phyloP scores from a whole-genome alignment of 768 basidiomycete genomes.

The Pleurotus salmoneostramineus region DNA sequence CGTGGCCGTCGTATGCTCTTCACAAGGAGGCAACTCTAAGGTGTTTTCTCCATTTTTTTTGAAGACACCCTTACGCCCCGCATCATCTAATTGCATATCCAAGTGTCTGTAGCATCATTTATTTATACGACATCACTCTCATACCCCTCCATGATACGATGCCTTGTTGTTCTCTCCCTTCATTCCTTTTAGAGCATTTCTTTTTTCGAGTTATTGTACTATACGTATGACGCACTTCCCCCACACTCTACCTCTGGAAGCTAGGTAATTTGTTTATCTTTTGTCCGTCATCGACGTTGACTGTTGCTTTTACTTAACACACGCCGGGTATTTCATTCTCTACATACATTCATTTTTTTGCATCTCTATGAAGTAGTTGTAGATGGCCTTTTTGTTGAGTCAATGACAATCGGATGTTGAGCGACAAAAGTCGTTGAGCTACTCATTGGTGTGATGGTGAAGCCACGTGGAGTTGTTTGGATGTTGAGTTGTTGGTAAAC shows the following conservation, averaged over 20 bases:
- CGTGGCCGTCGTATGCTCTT: conserved; percentile 4
- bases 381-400: neutral
- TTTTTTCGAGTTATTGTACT: conserved; percentile 8
- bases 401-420: conserved; percentile 9
- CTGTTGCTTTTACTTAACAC: conserved; percentile 4
- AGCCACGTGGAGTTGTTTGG: conserved; percentile 3
- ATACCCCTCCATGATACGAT: neutral
- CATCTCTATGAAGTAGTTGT: too few relatives aligned
- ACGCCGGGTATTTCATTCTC: conserved; percentile 4
- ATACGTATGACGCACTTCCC: conserved; percentile 2
- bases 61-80: neutral
- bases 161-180: neutral
- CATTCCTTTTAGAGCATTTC: neutral
- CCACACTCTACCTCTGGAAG: conserved; percentile 6
- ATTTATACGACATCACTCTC: conserved; percentile 1
- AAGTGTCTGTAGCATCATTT: conserved; percentile 7
- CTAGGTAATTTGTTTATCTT: conserved; percentile 3
- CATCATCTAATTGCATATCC: neutral
- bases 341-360: neutral
- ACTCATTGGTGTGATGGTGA: neutral
- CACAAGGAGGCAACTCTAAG: conserved; percentile 5
- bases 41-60: neutral
- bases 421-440: neutral
- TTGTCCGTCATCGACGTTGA: conserved; percentile 9
- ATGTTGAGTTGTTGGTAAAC: neutral